Evolutionary conservation across 768 basidiomycete species (phyloP).

Genomic region (Suillus placidus): DNA sequence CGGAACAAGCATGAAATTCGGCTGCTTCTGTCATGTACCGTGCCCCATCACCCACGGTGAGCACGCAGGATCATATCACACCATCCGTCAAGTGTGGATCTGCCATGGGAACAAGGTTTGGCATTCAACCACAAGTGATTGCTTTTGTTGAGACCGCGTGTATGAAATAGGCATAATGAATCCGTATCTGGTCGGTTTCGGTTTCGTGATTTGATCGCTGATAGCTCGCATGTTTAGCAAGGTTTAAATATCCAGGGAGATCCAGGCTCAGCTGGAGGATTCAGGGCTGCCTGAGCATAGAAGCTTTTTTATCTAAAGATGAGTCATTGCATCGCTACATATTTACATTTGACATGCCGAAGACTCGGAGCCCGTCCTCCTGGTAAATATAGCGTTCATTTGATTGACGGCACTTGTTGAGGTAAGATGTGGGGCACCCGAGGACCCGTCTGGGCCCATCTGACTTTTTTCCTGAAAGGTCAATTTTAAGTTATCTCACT

Average conservation of each 20-base stretch:
- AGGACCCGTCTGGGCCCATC: background rate
- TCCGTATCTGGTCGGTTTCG: background rate
- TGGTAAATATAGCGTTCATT: slow-evolving; percentile 7
- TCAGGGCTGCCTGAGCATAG: slow-evolving; percentile 2
- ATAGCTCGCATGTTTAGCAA: slow-evolving; percentile 2
- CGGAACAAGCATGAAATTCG: background rate
- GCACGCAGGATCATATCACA: background rate
- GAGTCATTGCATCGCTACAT: background rate
- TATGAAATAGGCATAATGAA: background rate
- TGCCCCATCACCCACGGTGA: slow-evolving; percentile 4
- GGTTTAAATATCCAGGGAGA: background rate
- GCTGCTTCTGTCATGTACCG: background rate
- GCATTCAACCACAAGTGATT: background rate
- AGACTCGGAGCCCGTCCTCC: background rate
- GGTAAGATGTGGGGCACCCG: slow-evolving; percentile 8
- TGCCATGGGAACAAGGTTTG: slow-evolving; percentile 10
- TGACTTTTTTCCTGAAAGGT: background rate
- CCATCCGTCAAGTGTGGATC: slow-evolving; percentile 4
- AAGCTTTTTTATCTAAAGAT: slow-evolving; percentile 4
- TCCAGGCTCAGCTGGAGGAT: background rate
- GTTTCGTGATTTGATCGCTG: slow-evolving; percentile 8
- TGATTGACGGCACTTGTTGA: slow-evolving; percentile 3
- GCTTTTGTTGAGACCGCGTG: background rate
- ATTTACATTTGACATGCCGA: slow-evolving; percentile 7
- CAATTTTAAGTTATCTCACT: background rate